Base-by-base conservation (phyloP, 176 grass and related monocot species). In the Oryza meridionalis region DNA sequence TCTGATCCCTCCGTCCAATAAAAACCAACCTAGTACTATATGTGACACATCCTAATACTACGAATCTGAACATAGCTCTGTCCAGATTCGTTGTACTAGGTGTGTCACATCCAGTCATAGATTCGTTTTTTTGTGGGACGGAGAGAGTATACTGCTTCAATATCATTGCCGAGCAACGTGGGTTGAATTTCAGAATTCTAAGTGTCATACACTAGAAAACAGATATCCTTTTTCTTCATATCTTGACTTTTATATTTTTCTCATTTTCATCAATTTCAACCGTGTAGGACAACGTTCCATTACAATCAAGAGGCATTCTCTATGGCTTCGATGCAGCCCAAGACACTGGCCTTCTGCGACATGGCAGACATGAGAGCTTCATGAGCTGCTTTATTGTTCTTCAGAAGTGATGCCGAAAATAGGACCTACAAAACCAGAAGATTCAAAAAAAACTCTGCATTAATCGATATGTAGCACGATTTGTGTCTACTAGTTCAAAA, bases 311-410 rank as follows among this genome's bases (percentile, higher is more conserved):
- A 72, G 45, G 77, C 90, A 68, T 83, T 95, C 65, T 98, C 96
- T 77, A 98, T 94, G 15, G 93, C 96, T 84, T 98, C 84, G 24
- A 98, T 92, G 76, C 96, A 98, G 0, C 92, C 96, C 55, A 92
- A 64, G 17, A 98, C 96, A 3, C 77, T 87, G 27, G 93, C 90
- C 72, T 90, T 93, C 73, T 87, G 92, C 38, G 93, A 90, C 96
- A 98, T 95, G 15, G 89, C 91, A 9, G 93, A 88, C 70, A 95
- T 84, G 4, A 98, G 89, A 15, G 93, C 89, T 50, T 98, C 91
- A 69, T 98, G 91, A 27, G 87, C 85, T 13, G 35, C 76, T 67
- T 69, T 90, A 75, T 98, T 98, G 83, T 95, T 98, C 81, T 98
- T 98, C 81, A 98, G 67, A 75, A 98, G 92, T 44, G 96, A 89